A percentile compares a stretch with the other conserved stretches of the same genome.
Evolutionary conservation across 1,284 basidiomycete genomes (phyloP).

Genomic region (Irpex sp.): DNA sequence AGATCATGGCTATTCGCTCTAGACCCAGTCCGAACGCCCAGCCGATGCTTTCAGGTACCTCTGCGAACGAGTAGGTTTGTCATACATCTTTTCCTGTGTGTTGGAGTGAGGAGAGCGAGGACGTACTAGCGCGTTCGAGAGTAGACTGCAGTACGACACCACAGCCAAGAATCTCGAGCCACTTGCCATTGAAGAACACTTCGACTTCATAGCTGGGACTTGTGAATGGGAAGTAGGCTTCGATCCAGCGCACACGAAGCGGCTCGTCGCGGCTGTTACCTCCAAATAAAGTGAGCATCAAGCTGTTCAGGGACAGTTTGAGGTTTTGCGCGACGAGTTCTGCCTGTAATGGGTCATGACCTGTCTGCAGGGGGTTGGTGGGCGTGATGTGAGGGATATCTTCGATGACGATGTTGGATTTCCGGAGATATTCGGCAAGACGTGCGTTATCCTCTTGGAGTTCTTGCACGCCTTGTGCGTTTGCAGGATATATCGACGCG

Average conservation of each 20-base stretch:
- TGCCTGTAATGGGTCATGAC: constrained; percentile 71
- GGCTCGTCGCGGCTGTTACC: constrained; percentile 56
- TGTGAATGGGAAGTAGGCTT: constrained; percentile 98
- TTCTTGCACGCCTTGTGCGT: constrained; percentile 50
- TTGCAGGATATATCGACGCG: constrained; percentile 72
- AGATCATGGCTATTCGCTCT: constrained; percentile 97
- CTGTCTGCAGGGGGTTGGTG: constrained; percentile 78
- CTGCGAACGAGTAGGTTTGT: constrained; percentile 36
- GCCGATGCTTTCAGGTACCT: constrained; percentile 79
- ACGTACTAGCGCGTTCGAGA: constrained; percentile 80
- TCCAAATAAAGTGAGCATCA: constrained; percentile 86
- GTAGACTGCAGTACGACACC: constrained; percentile 92
- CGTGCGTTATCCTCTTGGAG: constrained; percentile 63
- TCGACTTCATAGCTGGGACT: constrained; percentile 98
- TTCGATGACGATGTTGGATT: constrained; percentile 79
- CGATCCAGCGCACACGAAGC: constrained; percentile 92
- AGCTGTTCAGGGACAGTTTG: constrained; percentile 88
- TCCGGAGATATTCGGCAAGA: constrained; percentile 58
- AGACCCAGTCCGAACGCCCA: constrained; percentile 99
- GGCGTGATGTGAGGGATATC: constrained; percentile 77
- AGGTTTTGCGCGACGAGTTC: constrained; percentile 80
- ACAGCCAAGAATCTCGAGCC: constrained; percentile 95
- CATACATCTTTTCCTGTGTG: not conserved
- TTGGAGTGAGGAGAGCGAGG: not conserved
- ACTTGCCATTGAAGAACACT: constrained; percentile 94